Evolutionary conservation across 139 green algal genomes (phyloP), one percentile per base, ranked within the genome.

Genomic region (Eudorina sp.): DNA sequence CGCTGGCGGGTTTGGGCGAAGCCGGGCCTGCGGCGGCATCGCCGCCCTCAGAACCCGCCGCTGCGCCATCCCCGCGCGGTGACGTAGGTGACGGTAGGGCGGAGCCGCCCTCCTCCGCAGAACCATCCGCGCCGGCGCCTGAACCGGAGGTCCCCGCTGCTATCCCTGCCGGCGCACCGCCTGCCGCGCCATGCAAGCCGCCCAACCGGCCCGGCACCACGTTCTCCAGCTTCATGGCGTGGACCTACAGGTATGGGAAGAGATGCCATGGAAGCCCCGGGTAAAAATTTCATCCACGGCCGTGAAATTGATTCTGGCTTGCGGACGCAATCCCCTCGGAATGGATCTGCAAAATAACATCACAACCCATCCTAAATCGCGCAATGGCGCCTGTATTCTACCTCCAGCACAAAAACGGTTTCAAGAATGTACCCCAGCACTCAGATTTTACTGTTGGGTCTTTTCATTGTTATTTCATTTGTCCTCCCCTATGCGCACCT

Each of bases 201-300:
- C 36, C 53, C 16, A 18, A 2, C 25, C 58, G 78, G 51, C 40
- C 53, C 3, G 55, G 25, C 27, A 43, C 27, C 36, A 85, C 36
- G 55, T 69, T 69, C n/a, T 85, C 78, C 7, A 85, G 55, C 78
- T 85, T 85, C 3, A 85, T 27, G 0, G 78, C 27, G 27, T 85
- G 78, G 2, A 74, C 78, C 78, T 85, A 45, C 23, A 68, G 58
- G 40, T 40, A 40, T 5, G 19, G 62, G 27, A 72, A 72, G 62
- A 72, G n/a, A 72, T 16, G 25, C 6, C n/a, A n/a, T n/a, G n/a
- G n/a, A n/a, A n/a, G n/a, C n/a, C n/a, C n/a, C n/a, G n/a, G n/a
- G n/a, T n/a, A n/a, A n/a, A n/a, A n/a, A n/a, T n/a, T n/a, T n/a
- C n/a, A n/a, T n/a, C n/a, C n/a, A n/a, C n/a, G n/a, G n/a, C n/a